phyloP scores from a whole-genome alignment of 202 grass and related monocot species.

The Brachypodium distachyon region DNA sequence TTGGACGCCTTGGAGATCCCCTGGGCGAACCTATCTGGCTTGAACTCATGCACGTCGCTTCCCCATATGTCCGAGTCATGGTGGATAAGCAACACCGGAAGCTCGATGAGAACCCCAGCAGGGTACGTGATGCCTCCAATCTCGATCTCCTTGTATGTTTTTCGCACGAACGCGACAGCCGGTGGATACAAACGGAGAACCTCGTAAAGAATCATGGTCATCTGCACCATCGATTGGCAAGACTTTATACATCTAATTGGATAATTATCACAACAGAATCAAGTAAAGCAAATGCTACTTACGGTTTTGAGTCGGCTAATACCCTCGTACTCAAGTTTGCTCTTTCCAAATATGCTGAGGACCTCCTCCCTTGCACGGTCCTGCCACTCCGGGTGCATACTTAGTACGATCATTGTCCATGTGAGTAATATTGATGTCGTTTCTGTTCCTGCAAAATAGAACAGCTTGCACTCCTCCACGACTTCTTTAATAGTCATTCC shows the following conservation, averaged over 20 bases:
- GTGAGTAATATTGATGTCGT: conserved; percentile 51
- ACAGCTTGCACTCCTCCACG: conserved; percentile 64
- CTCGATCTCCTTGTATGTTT: not conserved
- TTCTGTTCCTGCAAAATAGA: conserved; percentile 66
- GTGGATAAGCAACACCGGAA: conserved; percentile 25
- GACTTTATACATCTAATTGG: not conserved
- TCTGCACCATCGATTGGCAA: not conserved
- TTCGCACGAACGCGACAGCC: not conserved
- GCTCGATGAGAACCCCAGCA: not conserved
- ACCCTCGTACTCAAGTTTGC: conserved; percentile 34
- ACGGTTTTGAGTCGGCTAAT: conserved; percentile 44
- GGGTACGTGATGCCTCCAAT: not conserved
- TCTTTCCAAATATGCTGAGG: conserved; percentile 25
- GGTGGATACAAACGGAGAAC: not conserved
- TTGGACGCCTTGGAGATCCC: conserved; percentile 40
- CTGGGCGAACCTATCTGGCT: conserved; percentile 30
- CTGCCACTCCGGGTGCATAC: conserved; percentile 60
- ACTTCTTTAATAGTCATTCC: conserved; percentile 41
- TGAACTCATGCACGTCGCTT: conserved; percentile 26
- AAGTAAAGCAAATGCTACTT: not conserved
- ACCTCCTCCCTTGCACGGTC: conserved; percentile 58
- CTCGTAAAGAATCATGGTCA: not conserved
- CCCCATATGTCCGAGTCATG: conserved; percentile 32
- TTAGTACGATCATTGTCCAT: conserved; percentile 56
- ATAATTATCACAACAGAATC: not conserved